Conservation (phyloP, 345 rosid species). For the Kandelia obovata region DNA sequence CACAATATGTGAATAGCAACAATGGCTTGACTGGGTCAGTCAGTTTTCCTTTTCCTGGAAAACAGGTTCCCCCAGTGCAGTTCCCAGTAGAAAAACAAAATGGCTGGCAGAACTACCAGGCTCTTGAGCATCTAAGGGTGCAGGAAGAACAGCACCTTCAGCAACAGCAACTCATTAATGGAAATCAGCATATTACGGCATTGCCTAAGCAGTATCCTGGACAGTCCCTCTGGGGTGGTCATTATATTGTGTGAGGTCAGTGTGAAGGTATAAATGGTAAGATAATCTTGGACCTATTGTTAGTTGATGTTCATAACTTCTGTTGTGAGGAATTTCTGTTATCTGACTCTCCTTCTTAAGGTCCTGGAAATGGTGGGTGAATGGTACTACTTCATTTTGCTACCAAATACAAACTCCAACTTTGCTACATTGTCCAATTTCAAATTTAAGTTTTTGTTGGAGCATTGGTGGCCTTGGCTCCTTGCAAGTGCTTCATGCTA, state of each 20-base stretch:
- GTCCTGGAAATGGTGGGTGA: slow-evolving; percentile 58
- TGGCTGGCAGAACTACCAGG: slow-evolving; percentile 52
- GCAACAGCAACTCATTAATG: slow-evolving; percentile 49
- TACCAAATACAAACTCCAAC: slow-evolving; percentile 57
- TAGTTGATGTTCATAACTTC: not conserved
- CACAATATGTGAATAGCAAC: slow-evolving; percentile 41
- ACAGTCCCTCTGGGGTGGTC: slow-evolving; percentile 70
- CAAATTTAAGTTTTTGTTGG: slow-evolving; percentile 66
- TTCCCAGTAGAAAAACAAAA: slow-evolving; percentile 47
- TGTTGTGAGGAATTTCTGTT: not conserved
- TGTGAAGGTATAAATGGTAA: slow-evolving; percentile 48
- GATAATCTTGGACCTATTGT: slow-evolving; percentile 13
- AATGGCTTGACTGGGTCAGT: slow-evolving; percentile 51
- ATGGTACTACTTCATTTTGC: slow-evolving; percentile 55
- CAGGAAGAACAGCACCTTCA: slow-evolving; percentile 51
- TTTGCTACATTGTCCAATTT: slow-evolving; percentile 44
- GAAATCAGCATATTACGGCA: slow-evolving; percentile 54
- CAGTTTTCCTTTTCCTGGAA: slow-evolving; percentile 88
- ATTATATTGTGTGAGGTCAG: slow-evolving; percentile 75
- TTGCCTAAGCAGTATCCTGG: slow-evolving; percentile 80
- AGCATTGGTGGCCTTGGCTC: slow-evolving; percentile 64
- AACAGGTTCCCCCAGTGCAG: slow-evolving; percentile 55
- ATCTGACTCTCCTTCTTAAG: slow-evolving; percentile 16
- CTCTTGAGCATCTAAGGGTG: slow-evolving; percentile 39
- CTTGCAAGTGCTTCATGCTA: slow-evolving; percentile 62